Conservation (phyloP, 2,329 filamentous ascomycete genomes). For the Paecilomyces variotii region DNA sequence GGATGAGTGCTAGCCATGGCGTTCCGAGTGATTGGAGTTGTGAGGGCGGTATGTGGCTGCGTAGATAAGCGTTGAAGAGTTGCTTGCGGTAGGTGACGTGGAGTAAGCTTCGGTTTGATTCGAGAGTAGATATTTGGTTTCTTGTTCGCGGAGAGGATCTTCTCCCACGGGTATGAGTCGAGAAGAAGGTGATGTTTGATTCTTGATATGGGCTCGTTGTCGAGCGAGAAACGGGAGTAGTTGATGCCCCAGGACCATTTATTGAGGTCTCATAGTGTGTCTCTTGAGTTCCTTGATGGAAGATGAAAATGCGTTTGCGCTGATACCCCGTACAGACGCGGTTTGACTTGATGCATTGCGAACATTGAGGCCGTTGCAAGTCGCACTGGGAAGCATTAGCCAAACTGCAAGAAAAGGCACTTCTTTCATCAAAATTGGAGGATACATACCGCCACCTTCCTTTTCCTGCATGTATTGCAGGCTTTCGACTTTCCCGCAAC, state of each 20-base stretch:
- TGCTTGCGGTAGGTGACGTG: slow-evolving; percentile 16
- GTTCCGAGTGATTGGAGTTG: slow-evolving; percentile 2
- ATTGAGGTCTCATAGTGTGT: too few species aligned
- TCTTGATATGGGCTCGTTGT: background rate
- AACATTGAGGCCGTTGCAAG: background rate
- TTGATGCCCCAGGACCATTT: too few species aligned
- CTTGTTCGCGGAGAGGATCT: background rate
- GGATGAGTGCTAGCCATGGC: slow-evolving; percentile 22
- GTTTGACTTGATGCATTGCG: background rate
- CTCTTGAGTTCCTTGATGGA: background rate
- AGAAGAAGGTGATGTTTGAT: background rate
- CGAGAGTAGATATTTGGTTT: background rate
- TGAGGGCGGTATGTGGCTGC: slow-evolving; percentile 11
- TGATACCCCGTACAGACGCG: background rate
- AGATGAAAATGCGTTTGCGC: background rate
- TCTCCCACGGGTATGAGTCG: background rate
- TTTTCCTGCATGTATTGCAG: slow-evolving; percentile 1
- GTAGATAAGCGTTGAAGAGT: slow-evolving; percentile 19
- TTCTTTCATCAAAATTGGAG: too few species aligned
- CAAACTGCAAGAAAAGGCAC: too few species aligned
- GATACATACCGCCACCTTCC: background rate
- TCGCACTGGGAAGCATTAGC: background rate
- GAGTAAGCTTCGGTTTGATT: background rate
- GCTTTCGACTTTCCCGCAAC: slow-evolving; percentile 1
- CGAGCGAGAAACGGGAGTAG: too few species aligned